Evolutionary conservation across 2,329 filamentous ascomycete species (phyloP).

Genomic region (Phialophora macrospora): DNA sequence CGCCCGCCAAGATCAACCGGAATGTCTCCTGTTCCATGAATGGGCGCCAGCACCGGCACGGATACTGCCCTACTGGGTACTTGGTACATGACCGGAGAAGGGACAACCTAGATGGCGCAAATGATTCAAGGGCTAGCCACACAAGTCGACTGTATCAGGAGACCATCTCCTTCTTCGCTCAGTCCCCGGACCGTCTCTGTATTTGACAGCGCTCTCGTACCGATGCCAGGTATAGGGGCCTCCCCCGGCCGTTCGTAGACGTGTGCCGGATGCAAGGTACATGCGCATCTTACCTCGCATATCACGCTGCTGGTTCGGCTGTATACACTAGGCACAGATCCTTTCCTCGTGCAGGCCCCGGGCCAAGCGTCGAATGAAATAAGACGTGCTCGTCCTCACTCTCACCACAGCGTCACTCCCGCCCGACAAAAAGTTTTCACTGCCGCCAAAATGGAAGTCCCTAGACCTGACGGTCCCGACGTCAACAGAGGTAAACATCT

Average conservation of each 20-base stretch:
- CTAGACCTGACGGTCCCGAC: constrained; percentile 33
- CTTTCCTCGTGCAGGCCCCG: background rate
- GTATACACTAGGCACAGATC: constrained; percentile 1
- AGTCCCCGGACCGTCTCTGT: background rate
- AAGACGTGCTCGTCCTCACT: background rate
- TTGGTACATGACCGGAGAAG: background rate
- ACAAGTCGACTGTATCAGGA: background rate
- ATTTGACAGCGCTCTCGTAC: background rate
- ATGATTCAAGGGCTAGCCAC: background rate
- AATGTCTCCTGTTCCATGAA: background rate
- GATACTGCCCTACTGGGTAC: no score
- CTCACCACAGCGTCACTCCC: background rate
- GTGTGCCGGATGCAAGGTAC: background rate
- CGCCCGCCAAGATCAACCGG: background rate
- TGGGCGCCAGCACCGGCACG: background rate
- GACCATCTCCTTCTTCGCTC: background rate
- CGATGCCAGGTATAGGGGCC: background rate
- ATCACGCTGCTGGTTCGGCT: constrained; percentile 3
- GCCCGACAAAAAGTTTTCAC: background rate
- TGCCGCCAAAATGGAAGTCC: constrained; percentile 33
- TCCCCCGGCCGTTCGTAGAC: background rate
- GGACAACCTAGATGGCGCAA: background rate
- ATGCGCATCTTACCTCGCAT: background rate
- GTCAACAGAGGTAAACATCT: constrained; percentile 31
- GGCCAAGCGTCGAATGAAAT: background rate